Evolutionary conservation across 1,284 basidiomycete genomes (phyloP), one percentile per base, ranked within the genome.

Genomic region (Rhizoctonia solani): DNA sequence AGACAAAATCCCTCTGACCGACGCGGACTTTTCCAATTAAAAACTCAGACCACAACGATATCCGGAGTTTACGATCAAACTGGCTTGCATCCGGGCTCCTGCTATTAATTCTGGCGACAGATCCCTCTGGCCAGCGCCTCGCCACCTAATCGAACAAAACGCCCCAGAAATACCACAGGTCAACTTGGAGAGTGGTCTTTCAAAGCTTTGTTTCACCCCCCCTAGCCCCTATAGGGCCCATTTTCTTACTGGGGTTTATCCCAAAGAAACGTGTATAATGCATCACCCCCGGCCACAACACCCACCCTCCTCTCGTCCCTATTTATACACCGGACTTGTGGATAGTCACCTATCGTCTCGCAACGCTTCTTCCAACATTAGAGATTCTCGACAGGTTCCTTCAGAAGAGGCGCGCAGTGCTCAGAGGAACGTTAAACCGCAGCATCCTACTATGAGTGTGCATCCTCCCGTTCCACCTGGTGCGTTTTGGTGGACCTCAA

Each of bases 261-360:
- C 32, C 9, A 14, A 61, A 30, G 58, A 11, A 16, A 16, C 41
- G 9, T 49, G 46, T 49, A 14, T 21, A 21, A 65, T 65, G 61
- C 41, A 65, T 41, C 61, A 65, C 21, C 61, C 61, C 32, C 61
- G 29, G 41, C 61, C 61, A 54, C 61, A 65, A 32, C 61, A 65
- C 32, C 61, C 50, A 2, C 39, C 39, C 61, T 50, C 39, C 13
- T 13, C 39, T 16, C 37, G 21, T 30, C 49, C 32, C 29, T 53
- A 32, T n/a, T 16, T 54, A 41, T n/a, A 25, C 37, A 30, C 37
- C 50, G 49, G 27, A 29, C 29, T 39, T 37, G 6, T 23, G 21
- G 49, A 54, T 49, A 23, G 30, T 5, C 25, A 29, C 27, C 44
- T 34, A 16, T 65, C 50, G 37, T 53, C 34, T 13, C 49, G 49